Evolutionary conservation across 2,329 filamentous ascomycete genomes (phyloP), one percentile per base, ranked within the genome.

Genomic region (Apiospora hydei): DNA sequence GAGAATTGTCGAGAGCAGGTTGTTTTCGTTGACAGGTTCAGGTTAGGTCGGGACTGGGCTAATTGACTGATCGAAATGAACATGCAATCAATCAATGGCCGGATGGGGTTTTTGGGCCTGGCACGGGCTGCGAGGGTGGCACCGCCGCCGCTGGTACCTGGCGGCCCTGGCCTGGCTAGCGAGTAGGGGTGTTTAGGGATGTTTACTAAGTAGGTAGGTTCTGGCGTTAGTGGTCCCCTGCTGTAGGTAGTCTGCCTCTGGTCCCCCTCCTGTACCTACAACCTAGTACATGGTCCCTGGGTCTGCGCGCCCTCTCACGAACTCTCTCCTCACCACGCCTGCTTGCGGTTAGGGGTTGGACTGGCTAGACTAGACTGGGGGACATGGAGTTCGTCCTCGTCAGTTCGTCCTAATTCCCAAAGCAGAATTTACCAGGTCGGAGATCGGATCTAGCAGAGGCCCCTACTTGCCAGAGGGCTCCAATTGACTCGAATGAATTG

Each of bases 1-100:
- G 57, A 64, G 57, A 64, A 64, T 38, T 64, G 34, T 38, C 16
- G 14, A 41, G 57, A 41, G 57, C 57, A 64, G 57, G 57, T 64
- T 38, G 57, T 64, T 41, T 64, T 64, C 34, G 34, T n/a, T 21
- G 57, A 41, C 57, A 64, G 34, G 57, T 64, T 64, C 57, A 64
- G 34, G 34, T 64, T 64, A 64, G 57, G 57, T 41, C 57, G 57
- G 34, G 30, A n/a, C 34, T 34, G 53, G 53, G 47, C 47, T 51
- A n/a, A 51, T 21, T 61, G 41, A 64, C 41, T 64, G 57, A 64
- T n/a, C 53, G 34, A 64, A 64, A 64, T 64, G 57, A 64, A 64
- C 18, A 64, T 41, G 30, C 34, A 64, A 64, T 64, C 30, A 38
- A 49, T 49, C n/a, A 49, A 49, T 49, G 46, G 46, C 46, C 21